Conservation (phyloP, 1,139 yeast genomes). For the Geotrichum bryndzae region DNA sequence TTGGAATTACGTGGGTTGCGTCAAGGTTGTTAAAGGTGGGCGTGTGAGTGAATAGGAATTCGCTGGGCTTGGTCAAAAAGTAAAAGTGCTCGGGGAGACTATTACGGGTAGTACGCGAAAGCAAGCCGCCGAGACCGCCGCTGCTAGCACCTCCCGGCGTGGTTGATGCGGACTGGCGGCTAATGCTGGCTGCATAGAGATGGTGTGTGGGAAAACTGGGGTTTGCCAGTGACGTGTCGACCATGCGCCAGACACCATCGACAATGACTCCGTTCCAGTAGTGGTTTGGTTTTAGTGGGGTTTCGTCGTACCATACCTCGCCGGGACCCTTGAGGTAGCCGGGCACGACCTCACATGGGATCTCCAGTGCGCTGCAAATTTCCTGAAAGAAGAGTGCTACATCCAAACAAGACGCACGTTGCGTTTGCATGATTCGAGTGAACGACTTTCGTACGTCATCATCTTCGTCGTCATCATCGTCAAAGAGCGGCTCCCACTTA, state of each 20-base stretch:
- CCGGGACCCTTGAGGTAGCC: slow-evolving; percentile 83
- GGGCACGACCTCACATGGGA: slow-evolving; percentile 67
- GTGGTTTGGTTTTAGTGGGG: slow-evolving; percentile 60
- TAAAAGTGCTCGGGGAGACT: slow-evolving; percentile 40
- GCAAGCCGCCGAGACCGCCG: not conserved
- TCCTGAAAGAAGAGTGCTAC: slow-evolving; percentile 69
- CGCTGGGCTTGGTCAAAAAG: slow-evolving; percentile 69
- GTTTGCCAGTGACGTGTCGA: slow-evolving; percentile 65
- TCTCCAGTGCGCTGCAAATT: slow-evolving; percentile 61
- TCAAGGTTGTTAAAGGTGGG: slow-evolving; percentile 60
- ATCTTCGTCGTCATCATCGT: slow-evolving; percentile 23
- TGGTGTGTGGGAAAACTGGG: slow-evolving; percentile 43
- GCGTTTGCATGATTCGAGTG: slow-evolving; percentile 35
- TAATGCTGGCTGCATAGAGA: slow-evolving; percentile 26
- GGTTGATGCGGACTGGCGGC: not conserved
- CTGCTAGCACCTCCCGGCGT: not conserved
- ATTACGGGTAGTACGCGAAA: not conserved
- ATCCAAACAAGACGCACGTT: slow-evolving; percentile 61
- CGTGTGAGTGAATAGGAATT: slow-evolving; percentile 74
- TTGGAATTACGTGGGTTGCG: slow-evolving; percentile 83
- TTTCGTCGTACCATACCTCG: slow-evolving; percentile 40
- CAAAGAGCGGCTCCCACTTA: slow-evolving; percentile 32
- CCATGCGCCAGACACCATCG: slow-evolving; percentile 69
- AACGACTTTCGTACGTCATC: slow-evolving; percentile 20
- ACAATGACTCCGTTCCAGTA: slow-evolving; percentile 79